Percentiles rank a stretch among this genome's conserved stretches.
Conservation (phyloP, 192 early-diverging fungal genomes). For the Mortierella claussenii region DNA sequence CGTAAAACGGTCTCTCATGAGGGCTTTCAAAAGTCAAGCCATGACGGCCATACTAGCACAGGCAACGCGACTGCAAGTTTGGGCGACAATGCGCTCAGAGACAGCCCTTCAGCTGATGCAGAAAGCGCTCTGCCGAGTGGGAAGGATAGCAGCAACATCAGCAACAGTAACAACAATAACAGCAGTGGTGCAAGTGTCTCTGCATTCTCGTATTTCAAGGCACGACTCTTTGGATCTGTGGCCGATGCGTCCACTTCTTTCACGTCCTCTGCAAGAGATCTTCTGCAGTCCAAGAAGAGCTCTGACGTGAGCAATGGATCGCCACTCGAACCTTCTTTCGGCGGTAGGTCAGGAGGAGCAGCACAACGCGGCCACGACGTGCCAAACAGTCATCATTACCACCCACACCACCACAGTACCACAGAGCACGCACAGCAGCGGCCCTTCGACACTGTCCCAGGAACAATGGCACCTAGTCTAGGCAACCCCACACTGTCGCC, state of each 20-base stretch:
- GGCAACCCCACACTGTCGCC: neutral
- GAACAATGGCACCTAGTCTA: neutral
- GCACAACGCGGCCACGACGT: neutral
- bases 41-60: constrained; percentile 10
- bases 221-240: constrained; percentile 32
- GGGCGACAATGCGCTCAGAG: neutral
- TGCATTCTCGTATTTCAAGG: constrained; percentile 38
- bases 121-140: neutral
- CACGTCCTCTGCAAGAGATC: constrained; percentile 26
- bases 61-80: constrained; percentile 7
- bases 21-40: constrained; percentile 24
- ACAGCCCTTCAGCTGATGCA: neutral
- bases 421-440: too few species aligned
- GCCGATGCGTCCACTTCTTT: constrained; percentile 27
- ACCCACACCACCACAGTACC: neutral
- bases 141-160: neutral
- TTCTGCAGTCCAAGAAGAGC: constrained; percentile 18
- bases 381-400: neutral
- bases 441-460: neutral
- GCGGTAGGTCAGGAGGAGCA: constrained; percentile 7
- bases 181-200: constrained; percentile 7
- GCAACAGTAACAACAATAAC: neutral
- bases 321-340: constrained; percentile 4
- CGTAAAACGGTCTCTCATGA: constrained; percentile 31
- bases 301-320: constrained; percentile 8